phyloP scores from a whole-genome alignment of 2,329 filamentous ascomycete species.

The Arthrobotrys musiformis region DNA sequence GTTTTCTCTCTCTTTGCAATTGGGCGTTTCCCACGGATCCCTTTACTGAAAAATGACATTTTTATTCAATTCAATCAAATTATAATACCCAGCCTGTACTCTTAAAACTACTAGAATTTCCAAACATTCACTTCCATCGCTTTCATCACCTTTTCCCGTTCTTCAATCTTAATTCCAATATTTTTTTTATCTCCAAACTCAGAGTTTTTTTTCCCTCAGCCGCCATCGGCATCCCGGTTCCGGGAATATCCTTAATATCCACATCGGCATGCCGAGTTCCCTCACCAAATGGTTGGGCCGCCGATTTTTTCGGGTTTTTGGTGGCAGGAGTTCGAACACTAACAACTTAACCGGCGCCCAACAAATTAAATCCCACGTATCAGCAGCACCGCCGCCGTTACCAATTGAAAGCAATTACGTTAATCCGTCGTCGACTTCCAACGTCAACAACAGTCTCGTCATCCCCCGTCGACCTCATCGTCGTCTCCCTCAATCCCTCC shows the following conservation, averaged over 20 bases:
- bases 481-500: slow-evolving; percentile 8
- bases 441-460: neutral
- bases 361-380: slow-evolving; percentile 55
- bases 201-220: too few relatives aligned
- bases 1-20: neutral
- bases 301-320: slow-evolving; percentile 48
- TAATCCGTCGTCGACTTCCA: neutral
- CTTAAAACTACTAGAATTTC: neutral
- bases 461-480: neutral
- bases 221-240: slow-evolving; percentile 25
- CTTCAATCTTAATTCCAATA: neutral
- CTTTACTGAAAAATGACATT: neutral
- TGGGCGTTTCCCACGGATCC: neutral
- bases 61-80: neutral
- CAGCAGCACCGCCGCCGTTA: slow-evolving; percentile 25
- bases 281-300: slow-evolving; percentile 45
- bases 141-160: neutral
- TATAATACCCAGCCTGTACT: slow-evolving; percentile 41
- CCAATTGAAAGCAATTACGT: slow-evolving; percentile 28
- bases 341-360: slow-evolving; percentile 41
- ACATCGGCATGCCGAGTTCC: slow-evolving; percentile 44
- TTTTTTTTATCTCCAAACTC: neutral
- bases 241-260: neutral
- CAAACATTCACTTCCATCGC: neutral
- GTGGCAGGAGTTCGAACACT: neutral